Evolutionary conservation across 2,329 filamentous ascomycete species (phyloP).

Genomic region (Colletotrichum cordylinicola): DNA sequence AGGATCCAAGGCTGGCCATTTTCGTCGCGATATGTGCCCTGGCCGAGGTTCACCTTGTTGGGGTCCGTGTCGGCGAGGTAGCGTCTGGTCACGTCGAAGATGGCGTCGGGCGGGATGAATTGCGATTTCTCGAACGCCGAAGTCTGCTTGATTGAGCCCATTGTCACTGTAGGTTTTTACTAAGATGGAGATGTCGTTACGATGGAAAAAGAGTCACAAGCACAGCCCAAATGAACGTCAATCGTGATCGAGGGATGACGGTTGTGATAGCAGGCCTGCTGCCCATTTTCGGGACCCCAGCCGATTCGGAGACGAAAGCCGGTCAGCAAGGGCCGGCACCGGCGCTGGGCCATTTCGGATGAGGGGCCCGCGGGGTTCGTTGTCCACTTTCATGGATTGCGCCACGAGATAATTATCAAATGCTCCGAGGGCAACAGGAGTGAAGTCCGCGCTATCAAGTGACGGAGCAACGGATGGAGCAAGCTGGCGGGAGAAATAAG

Average conservation of each 20-base stretch:
- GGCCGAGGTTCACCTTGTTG: conserved; percentile 43
- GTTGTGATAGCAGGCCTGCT: neutral
- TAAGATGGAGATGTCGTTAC: neutral
- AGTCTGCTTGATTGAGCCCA: conserved; percentile 6
- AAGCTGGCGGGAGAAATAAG: neutral
- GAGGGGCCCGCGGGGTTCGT: conserved; percentile 5
- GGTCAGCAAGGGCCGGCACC: conserved; percentile 10
- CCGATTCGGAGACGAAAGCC: conserved; percentile 13
- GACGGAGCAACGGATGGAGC: neutral
- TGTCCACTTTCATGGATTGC: neutral
- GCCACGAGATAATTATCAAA: neutral
- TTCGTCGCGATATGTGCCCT: conserved; percentile 44
- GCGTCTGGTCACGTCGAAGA: conserved; percentile 38
- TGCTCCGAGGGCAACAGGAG: neutral
- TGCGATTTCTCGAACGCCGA: conserved; percentile 27
- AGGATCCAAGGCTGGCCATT: conserved; percentile 43
- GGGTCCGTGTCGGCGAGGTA: conserved; percentile 34
- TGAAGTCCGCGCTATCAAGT: neutral
- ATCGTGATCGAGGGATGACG: neutral
- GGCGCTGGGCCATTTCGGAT: neutral
- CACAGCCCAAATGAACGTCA: neutral
- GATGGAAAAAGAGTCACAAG: no score
- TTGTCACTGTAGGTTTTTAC: neutral
- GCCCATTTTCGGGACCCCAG: neutral
- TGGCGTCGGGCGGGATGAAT: conserved; percentile 34